Evolutionary conservation across 768 basidiomycete genomes (phyloP), one percentile per base, ranked within the genome.

Genomic region (Psilocybe sp.): DNA sequence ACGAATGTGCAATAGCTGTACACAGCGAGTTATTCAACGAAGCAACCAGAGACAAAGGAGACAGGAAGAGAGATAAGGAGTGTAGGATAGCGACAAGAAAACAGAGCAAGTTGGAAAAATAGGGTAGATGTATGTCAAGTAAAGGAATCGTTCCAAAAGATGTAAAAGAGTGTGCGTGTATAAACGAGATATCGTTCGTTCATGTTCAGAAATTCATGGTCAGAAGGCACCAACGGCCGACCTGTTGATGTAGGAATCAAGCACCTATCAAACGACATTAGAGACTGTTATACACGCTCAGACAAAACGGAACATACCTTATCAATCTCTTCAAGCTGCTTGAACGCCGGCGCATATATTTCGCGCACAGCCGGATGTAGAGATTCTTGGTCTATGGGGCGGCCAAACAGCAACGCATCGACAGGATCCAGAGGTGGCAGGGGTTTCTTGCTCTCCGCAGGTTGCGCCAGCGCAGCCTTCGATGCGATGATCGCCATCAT

Each of bases 401-500:
- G 67, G 3, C 90, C 90, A 63, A 92, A 92, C 46, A 92, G 56
- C 64, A 88, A 59, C 54, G 83, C 85, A 45, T 89, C 88, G 16
- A 87, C 80, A n/a, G 81, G 76, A 52, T 89, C 77, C 53, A 82
- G 56, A 15, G 67, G 66, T 9, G 66, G 68, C 35, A 68, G 66
- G 37, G 67, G 60, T 44, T 61, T 64, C 49, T 66, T 73, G 31
- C 64, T 59, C 46, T 70, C 60, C 36, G 65, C 62, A 19, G 59
- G 61, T 7, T 38, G 35, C 19, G 49, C 41, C 14, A 34, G 33
- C 15, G 47, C 41, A 19, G 81, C 83, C 32, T 77, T 75, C 34
- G 79, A 77, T 65, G 93, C 87, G 48, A 97, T 92, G 38, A 95
- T 76, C 19, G 90, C 86, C 78, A 97, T 78, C 90, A 97, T 93